A percentile compares a stretch with the other conserved stretches of the same genome.
Conservation (phyloP, 2,329 filamentous ascomycete species). For the Ophiostoma tasmaniense region DNA sequence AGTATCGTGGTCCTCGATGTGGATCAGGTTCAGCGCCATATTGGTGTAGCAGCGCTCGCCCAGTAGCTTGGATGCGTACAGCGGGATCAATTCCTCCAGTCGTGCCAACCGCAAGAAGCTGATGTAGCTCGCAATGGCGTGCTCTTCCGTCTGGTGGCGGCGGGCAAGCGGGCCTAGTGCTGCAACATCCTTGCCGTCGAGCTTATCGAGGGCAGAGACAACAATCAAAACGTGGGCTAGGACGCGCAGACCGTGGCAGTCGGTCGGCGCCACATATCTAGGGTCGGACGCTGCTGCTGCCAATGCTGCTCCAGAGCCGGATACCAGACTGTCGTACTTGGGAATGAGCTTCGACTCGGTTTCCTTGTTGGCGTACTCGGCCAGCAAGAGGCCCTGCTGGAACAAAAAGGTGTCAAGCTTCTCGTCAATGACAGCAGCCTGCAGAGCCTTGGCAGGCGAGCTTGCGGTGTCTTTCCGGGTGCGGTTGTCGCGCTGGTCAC, state of each 20-base stretch:
- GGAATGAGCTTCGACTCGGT: conserved; percentile 37
- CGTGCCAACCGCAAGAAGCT: conserved; percentile 64
- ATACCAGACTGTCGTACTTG: conserved; percentile 27
- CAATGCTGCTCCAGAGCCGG: neutral
- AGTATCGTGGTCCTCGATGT: conserved; percentile 56
- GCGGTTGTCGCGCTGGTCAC: conserved; percentile 13
- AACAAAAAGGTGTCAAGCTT: conserved; percentile 50
- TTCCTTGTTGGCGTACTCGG: conserved; percentile 35
- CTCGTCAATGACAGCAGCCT: conserved; percentile 64
- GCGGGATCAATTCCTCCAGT: conserved; percentile 69
- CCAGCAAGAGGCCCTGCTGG: conserved; percentile 48
- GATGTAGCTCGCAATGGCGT: conserved; percentile 73
- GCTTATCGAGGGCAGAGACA: conserved; percentile 55
- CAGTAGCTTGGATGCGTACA: conserved; percentile 77
- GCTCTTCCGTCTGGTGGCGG: conserved; percentile 50
- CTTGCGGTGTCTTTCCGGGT: conserved; percentile 31
- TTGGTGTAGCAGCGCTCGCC: conserved; percentile 57
- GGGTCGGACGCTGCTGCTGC: neutral
- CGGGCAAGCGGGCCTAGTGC: conserved; percentile 32
- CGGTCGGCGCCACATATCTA: conserved; percentile 44
- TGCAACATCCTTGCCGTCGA: conserved; percentile 26
- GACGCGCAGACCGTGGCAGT: conserved; percentile 59
- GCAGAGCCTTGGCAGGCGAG: conserved; percentile 63
- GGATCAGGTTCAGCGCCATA: conserved; percentile 67
- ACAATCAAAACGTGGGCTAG: conserved; percentile 59